Evolutionary conservation across 768 basidiomycete species (phyloP).

Genomic region (Mrakia frigida): DNA sequence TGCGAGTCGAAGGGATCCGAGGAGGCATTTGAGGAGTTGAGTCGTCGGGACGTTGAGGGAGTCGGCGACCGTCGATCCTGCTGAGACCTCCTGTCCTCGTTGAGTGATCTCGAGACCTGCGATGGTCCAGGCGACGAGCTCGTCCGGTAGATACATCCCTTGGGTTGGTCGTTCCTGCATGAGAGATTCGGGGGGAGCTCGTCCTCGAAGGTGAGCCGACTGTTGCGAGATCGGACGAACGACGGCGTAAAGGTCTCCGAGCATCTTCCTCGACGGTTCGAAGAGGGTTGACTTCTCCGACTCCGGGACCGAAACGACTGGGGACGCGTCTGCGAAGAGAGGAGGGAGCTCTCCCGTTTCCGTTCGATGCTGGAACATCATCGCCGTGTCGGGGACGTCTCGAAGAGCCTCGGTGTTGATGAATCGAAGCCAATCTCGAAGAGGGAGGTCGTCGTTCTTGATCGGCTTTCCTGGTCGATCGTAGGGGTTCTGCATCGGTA

Average conservation of each 20-base stretch:
- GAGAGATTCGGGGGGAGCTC: slow-evolving; percentile 49
- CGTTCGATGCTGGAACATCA: slow-evolving; percentile 44
- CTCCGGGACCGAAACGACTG: slow-evolving; percentile 8
- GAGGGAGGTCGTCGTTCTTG: slow-evolving; percentile 51
- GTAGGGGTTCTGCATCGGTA: slow-evolving; percentile 59
- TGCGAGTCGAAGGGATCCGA: slow-evolving; percentile 55
- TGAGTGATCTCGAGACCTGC: slow-evolving; percentile 72
- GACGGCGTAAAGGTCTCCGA: slow-evolving; percentile 76
- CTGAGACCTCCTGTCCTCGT: slow-evolving; percentile 55
- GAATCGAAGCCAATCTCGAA: slow-evolving; percentile 83
- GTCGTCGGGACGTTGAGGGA: slow-evolving; percentile 70
- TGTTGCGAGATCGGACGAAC: slow-evolving; percentile 77
- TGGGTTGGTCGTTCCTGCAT: slow-evolving; percentile 53
- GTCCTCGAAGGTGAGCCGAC: slow-evolving; percentile 71
- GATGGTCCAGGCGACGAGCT: slow-evolving; percentile 83
- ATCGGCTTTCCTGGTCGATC: slow-evolving; percentile 33
- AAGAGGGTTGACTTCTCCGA: slow-evolving; percentile 6
- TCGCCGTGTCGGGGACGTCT: slow-evolving; percentile 45
- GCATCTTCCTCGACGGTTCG: slow-evolving; percentile 59
- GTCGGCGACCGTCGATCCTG: slow-evolving; percentile 58
- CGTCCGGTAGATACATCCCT: slow-evolving; percentile 86
- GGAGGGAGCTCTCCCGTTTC: slow-evolving; percentile 43
- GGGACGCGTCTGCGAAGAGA: slow-evolving; percentile 40
- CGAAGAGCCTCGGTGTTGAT: slow-evolving; percentile 86
- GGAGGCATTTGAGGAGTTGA: slow-evolving; percentile 69